phyloP scores from a whole-genome alignment of 192 early-diverging fungal genomes.

The Coemansia sp. region DNA sequence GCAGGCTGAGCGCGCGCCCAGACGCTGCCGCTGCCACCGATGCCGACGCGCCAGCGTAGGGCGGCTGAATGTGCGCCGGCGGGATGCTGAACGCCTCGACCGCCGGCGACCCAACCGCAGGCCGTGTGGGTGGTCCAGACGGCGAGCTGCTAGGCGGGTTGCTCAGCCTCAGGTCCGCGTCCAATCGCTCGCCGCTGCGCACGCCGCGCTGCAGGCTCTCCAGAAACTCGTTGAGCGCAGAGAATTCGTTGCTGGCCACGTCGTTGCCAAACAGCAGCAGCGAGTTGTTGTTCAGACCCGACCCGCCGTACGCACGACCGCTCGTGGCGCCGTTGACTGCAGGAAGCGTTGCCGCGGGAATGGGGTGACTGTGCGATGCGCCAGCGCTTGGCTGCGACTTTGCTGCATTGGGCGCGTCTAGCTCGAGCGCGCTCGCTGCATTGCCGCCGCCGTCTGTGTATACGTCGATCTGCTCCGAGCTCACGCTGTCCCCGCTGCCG shows the following conservation, averaged over 20 bases:
- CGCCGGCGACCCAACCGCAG: slow-evolving; percentile 26
- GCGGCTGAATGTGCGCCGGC: slow-evolving; percentile 1
- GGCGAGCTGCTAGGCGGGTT: slow-evolving; percentile 35
- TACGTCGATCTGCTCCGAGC: too few species aligned
- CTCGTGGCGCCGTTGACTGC: neutral
- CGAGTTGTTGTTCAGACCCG: slow-evolving; percentile 24
- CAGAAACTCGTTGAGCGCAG: slow-evolving; percentile 46
- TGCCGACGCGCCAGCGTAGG: slow-evolving; percentile 1
- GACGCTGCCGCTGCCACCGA: too few species aligned
- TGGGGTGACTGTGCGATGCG: too few species aligned
- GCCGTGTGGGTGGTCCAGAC: slow-evolving; percentile 27
- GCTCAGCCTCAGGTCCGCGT: slow-evolving; percentile 17
- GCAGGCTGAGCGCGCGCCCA: slow-evolving; percentile 35
- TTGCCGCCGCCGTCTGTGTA: neutral
- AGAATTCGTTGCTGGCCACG: slow-evolving; percentile 47
- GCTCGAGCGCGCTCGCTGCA: too few species aligned
- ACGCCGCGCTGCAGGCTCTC: slow-evolving; percentile 46
- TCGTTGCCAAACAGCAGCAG: slow-evolving; percentile 43
- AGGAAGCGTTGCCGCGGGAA: too few species aligned
- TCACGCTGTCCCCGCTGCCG: slow-evolving; percentile 12
- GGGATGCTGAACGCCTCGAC: slow-evolving; percentile 15
- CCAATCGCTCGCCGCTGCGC: slow-evolving; percentile 21
- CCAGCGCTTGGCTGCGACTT: too few species aligned
- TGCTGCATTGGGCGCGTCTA: too few species aligned
- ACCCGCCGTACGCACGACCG: slow-evolving; percentile 3